Base-by-base conservation (phyloP, 257 asterid genomes). In the Salvia miltiorrhiza region DNA sequence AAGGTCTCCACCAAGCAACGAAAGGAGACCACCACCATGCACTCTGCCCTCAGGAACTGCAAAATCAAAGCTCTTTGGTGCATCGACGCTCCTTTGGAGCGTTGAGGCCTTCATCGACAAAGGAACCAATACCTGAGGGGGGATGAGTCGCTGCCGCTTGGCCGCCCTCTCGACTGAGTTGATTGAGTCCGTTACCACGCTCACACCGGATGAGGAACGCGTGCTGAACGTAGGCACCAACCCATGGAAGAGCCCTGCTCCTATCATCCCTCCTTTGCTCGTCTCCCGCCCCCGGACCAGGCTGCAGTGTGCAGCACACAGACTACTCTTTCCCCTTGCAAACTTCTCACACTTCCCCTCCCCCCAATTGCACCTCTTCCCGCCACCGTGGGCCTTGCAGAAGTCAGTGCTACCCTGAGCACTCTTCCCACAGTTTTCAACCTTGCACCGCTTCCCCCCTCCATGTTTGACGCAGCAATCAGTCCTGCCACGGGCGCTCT, bases 351-450 rank as follows among this genome's bases (percentile, higher is more conserved):
- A 93, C 69, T 86, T 85, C 19, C 95, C 96, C 10, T 78, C 89
- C 1, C 83, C 95, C 95, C 96, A 92, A 30, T 67, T 81, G 71
- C 98, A 92, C 78, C 96, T 80, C 85, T 90, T 92, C 5, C 98
- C 98, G 40, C 98, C 98, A 17, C 98, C 98, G 4, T 92, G 98
- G 2, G 98, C 97, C 74, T 92, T 92, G 84, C 98, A 92, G 66
- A 87, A 88, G 56, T 92, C 97, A 0, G 98, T 92, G 79, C 97
- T 88, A 2, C 98, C 98, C 74, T 92, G 98, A 28, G 98, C 98
- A 33, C 97, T 90, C 84, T 90, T 92, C 62, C 83, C 96, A 24
- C 98, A 92, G 73, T 83, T 84, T n/a, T 88, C 97, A 40, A 85
- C 41, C 73, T 67, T 90, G 44, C 98, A 92, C 14, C 98, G 83